Conservation (phyloP, 257 asterid genomes). For the Solanum habrochaites region DNA sequence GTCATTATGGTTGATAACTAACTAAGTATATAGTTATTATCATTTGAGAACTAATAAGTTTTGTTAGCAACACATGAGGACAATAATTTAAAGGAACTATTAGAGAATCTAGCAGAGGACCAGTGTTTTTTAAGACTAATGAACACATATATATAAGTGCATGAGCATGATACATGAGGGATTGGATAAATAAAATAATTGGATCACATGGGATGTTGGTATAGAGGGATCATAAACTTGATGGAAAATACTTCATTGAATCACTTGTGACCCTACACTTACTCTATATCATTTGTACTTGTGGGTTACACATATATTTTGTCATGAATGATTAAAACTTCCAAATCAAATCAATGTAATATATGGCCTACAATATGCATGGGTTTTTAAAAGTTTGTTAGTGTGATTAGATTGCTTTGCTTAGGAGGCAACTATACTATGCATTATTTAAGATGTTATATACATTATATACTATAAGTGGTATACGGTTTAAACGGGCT, state of each 20-base stretch:
- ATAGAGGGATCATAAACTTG: constrained; percentile 11
- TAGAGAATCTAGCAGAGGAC: neutral
- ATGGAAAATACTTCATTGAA: constrained; percentile 17
- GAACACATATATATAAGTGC: neutral
- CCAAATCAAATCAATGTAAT: neutral
- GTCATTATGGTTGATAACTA: neutral
- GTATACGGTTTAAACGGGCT: too few relatives aligned
- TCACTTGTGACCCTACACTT: constrained; percentile 8
- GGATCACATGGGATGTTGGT: constrained; percentile 33
- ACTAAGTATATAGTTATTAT: neutral
- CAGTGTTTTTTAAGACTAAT: neutral
- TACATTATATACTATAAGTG: neutral
- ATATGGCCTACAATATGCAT: constrained; percentile 37
- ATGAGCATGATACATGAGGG: neutral
- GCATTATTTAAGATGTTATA: neutral
- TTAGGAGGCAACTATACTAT: neutral
- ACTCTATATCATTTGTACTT: neutral
- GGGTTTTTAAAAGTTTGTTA: constrained; percentile 15
- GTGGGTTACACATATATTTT: constrained; percentile 8
- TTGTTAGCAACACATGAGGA: neutral
- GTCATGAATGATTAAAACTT: neutral
- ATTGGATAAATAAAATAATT: neutral
- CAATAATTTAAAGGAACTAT: neutral
- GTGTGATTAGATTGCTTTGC: neutral
- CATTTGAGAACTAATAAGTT: neutral